phyloP scores from a whole-genome alignment of 768 basidiomycete species.

The Agrocybe praecox region DNA sequence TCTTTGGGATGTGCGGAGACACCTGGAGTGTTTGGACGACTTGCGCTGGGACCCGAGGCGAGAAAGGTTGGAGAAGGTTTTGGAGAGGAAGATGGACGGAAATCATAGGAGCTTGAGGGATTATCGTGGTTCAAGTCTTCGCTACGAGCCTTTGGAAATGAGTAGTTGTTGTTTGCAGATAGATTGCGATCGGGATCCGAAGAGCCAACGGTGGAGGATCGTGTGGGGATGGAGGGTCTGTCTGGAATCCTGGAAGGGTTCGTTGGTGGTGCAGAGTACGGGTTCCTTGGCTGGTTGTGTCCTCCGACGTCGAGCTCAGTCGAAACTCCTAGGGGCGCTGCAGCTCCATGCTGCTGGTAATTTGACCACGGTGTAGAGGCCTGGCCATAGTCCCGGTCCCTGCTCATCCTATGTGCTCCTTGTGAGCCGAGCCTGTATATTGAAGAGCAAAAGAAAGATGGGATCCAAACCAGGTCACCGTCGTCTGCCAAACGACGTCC shows the following conservation, averaged over 20 bases:
- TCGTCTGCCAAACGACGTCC: neutral
- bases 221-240: constrained; percentile 57
- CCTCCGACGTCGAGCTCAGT: constrained; percentile 24
- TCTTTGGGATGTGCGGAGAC: constrained; percentile 33
- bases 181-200: constrained; percentile 57
- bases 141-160: constrained; percentile 59
- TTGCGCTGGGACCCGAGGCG: constrained; percentile 37
- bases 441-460: neutral
- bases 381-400: constrained; percentile 35
- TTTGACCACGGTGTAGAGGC: constrained; percentile 35
- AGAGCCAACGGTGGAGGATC: constrained; percentile 65
- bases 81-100: constrained; percentile 33
- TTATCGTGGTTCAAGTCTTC: constrained; percentile 68
- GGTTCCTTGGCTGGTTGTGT: constrained; percentile 20
- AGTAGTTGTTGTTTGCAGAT: constrained; percentile 28
- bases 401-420: constrained; percentile 31
- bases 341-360: constrained; percentile 26
- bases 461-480: neutral
- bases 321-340: constrained; percentile 22
- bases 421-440: neutral
- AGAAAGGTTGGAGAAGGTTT: constrained; percentile 49
- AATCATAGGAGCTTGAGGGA: constrained; percentile 25
- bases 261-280: constrained; percentile 37
- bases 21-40: constrained; percentile 61
- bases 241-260: constrained; percentile 44